phyloP scores from a whole-genome alignment of 106 monocot genomes.

The Phalaenopsis equestris region DNA sequence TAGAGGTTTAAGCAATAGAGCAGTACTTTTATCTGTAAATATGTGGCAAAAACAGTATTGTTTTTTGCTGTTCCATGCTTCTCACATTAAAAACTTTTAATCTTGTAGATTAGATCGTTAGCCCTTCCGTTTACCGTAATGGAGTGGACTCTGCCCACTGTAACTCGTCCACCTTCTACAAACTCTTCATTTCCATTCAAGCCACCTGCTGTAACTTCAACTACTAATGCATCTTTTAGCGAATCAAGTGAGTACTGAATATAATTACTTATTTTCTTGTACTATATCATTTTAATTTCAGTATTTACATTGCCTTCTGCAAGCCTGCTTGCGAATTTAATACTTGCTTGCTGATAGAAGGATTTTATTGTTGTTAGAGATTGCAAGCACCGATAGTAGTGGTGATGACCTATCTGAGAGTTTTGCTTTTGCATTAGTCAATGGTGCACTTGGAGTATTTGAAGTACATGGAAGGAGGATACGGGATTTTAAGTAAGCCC shows the following conservation, averaged over 20 bases:
- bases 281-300: not conserved
- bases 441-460: conserved; percentile 99
- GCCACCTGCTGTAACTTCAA: conserved; percentile 24
- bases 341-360: conserved; percentile 8
- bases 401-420: conserved; percentile 84
- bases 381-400: conserved; percentile 43
- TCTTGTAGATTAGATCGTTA: conserved; percentile 93
- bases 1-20: not conserved
- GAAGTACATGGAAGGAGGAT: conserved; percentile 97
- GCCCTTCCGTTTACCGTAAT: conserved; percentile 98
- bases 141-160: conserved; percentile 96
- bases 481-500: conserved; percentile 81
- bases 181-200: conserved; percentile 39
- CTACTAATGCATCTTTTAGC: conserved; percentile 23
- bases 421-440: conserved; percentile 96
- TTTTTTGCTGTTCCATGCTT: not conserved
- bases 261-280: not conserved
- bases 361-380: conserved; percentile 26
- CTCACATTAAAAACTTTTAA: not conserved
- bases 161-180: conserved; percentile 70
- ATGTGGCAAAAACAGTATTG: not conserved
- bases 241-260: conserved; percentile 48
- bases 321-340: not conserved
- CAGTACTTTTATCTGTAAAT: not conserved
- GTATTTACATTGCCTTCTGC: not conserved